A percentile compares a stretch with the other conserved stretches of the same genome.
These are phyloP conservation scores for Limonium bicolor DNA, from an alignment of 148 eudicot genomes.

Conservation along the genomic window DNA sequence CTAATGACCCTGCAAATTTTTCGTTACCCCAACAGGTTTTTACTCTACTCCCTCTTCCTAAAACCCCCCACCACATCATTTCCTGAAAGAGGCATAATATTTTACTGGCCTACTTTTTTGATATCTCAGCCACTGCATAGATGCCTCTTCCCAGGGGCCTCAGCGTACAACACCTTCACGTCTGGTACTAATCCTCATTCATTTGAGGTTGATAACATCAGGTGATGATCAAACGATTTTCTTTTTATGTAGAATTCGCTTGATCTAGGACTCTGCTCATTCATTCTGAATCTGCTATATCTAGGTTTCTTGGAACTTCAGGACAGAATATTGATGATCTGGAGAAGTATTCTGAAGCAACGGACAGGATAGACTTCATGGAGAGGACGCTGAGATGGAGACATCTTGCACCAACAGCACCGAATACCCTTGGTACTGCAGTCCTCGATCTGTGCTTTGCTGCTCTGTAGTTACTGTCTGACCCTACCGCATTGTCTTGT, in stretches of 20 bases:
- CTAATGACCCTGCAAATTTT: constrained; percentile 79
- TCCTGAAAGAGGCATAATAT: background rate
- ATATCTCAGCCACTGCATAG: constrained; percentile 59
- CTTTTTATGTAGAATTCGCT: background rate
- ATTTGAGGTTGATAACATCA: constrained; percentile 64
- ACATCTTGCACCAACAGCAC: constrained; percentile 90
- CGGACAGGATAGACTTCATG: constrained; percentile 56
- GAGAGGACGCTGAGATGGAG: constrained; percentile 94
- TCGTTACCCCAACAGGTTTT: constrained; percentile 89
- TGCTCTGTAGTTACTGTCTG: no score
- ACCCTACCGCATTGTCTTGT: no score
- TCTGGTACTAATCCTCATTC: constrained; percentile 89
- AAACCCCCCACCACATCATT: background rate
- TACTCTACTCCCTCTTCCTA: background rate
- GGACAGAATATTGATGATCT: constrained; percentile 94
- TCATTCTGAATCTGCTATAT: no score
- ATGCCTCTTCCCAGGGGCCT: constrained; percentile 89
- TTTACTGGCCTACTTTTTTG: constrained; percentile 4
- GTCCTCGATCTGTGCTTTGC: no score
- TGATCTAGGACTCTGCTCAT: background rate
- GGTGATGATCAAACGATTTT: no score
- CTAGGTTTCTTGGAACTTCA: constrained; percentile 91
- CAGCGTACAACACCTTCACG: constrained; percentile 72
- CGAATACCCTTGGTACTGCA: constrained; percentile 73
- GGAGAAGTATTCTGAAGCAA: constrained; percentile 70